Conservation (phyloP, 768 basidiomycete species). For the Xerocomellus chrysenteron region DNA sequence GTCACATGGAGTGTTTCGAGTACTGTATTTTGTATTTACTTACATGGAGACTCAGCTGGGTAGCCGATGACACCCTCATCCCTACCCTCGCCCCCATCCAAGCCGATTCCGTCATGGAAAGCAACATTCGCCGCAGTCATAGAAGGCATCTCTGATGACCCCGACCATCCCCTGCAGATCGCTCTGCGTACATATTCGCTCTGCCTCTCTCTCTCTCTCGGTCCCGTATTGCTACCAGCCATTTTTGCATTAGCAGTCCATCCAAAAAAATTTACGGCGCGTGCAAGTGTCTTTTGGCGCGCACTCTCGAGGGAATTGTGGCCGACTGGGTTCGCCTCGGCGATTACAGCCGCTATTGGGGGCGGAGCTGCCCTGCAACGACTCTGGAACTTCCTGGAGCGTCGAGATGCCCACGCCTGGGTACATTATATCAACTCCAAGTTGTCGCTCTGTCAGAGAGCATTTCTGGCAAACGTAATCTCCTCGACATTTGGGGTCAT, state of each 20-base stretch:
- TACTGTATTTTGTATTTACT: not conserved
- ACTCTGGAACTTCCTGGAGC: conserved; percentile 38
- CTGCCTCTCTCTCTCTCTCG: conserved; percentile 62
- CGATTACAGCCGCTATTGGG: conserved; percentile 60
- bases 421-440: conserved; percentile 15
- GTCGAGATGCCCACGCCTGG: not conserved
- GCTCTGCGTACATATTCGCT: conserved; percentile 68
- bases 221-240: conserved; percentile 60
- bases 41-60: not conserved
- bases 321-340: conserved; percentile 65
- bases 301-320: conserved; percentile 58
- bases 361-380: conserved; percentile 58
- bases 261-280: conserved; percentile 24
- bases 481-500: conserved; percentile 57
- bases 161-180: conserved; percentile 54
- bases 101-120: not conserved
- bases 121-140: not conserved
- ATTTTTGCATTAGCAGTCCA: conserved; percentile 35
- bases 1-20: conserved; percentile 3
- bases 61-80: conserved; percentile 3
- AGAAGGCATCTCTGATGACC: conserved; percentile 29
- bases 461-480: conserved; percentile 57
- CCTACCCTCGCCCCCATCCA: not conserved
- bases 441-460: conserved; percentile 44
- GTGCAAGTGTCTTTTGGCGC: conserved; percentile 18